These are phyloP conservation scores for Coprinellus micaceus DNA, from an alignment of 768 basidiomycete genomes.

Conservation along the genomic window DNA sequence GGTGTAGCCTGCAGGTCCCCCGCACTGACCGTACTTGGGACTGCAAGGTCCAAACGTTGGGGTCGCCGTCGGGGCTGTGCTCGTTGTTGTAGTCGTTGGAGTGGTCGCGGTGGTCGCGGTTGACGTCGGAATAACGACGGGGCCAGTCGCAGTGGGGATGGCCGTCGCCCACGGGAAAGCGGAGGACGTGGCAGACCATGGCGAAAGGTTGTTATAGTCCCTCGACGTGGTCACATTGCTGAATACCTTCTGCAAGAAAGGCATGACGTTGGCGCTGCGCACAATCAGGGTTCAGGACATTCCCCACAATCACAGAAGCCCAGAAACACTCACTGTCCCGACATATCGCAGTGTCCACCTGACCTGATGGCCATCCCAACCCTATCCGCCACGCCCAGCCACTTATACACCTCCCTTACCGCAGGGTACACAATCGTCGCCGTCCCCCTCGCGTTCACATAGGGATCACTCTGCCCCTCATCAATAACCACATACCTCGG, in stretches of 20 bases:
- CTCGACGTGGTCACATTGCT: constrained; percentile 13
- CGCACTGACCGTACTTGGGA: constrained; percentile 27
- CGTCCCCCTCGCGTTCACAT: constrained; percentile 13
- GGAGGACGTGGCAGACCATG: constrained; percentile 6
- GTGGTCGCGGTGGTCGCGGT: constrained; percentile 1
- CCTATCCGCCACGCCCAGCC: constrained; percentile 10
- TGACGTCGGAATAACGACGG: neutral
- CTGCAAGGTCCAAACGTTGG: neutral
- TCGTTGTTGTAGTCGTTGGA: constrained; percentile 1
- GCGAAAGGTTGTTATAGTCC: constrained; percentile 12
- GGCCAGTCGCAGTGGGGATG: constrained; percentile 3
- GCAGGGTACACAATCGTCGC: constrained; percentile 13
- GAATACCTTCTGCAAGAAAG: constrained; percentile 15
- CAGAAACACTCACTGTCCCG: constrained; percentile 12
- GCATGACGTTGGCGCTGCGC: constrained; percentile 13
- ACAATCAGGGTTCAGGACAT: neutral
- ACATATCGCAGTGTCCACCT: constrained; percentile 11
- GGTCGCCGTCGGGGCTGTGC: neutral
- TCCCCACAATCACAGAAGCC: neutral
- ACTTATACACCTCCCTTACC: constrained; percentile 12
- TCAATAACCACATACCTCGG: constrained; percentile 10
- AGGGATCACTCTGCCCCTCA: constrained; percentile 11
- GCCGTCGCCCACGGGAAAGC: constrained; percentile 9
- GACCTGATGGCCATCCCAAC: constrained; percentile 13
- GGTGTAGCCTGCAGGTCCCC: constrained; percentile 36